Conservation (phyloP, 257 asterid genomes). For the Petunia axillaris region DNA sequence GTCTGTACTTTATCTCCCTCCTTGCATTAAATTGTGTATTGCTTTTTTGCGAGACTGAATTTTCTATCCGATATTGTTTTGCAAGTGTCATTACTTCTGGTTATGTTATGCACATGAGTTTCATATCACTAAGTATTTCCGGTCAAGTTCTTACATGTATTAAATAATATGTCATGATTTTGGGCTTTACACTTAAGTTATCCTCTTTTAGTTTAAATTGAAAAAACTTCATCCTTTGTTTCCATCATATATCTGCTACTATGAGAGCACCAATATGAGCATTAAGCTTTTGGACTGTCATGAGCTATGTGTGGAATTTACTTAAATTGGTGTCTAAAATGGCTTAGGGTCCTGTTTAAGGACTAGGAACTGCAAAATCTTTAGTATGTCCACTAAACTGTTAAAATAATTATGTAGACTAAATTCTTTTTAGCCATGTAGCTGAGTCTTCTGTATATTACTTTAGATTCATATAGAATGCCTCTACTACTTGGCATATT, state of each 20-base stretch:
- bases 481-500: neutral
- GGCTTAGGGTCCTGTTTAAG: neutral
- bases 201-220: no score
- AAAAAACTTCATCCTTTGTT: neutral
- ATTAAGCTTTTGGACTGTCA: constrained; percentile 15
- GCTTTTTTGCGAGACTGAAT: neutral
- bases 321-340: neutral
- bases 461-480: neutral
- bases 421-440: no score
- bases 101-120: neutral
- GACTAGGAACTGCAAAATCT: neutral
- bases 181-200: neutral
- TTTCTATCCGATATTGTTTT: neutral
- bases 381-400: neutral
- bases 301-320: neutral
- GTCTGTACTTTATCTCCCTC: constrained; percentile 52
- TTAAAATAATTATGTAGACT: neutral
- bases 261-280: neutral
- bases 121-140: neutral
- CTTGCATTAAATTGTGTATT: neutral
- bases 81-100: neutral
- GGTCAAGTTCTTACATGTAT: neutral
- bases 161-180: neutral
- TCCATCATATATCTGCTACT: no score
- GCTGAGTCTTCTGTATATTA: neutral